phyloP scores from a whole-genome alignment of 495 filamentous ascomycete species.

The Trypethelium eluteriae region DNA sequence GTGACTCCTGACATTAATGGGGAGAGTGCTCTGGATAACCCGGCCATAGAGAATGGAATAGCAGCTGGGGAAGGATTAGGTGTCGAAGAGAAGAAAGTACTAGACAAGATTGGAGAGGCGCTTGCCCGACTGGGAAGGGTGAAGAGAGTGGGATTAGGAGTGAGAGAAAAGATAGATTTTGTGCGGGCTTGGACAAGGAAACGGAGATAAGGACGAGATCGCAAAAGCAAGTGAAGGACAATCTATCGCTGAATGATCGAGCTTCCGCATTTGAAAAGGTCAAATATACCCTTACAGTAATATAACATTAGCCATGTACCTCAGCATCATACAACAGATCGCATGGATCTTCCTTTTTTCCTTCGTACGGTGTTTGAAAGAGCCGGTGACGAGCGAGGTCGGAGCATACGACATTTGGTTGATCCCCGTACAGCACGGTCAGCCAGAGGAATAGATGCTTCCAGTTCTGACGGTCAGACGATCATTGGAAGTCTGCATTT shows the following conservation, averaged over 20 bases:
- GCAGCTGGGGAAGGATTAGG: constrained; percentile 39
- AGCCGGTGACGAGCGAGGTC: too few species aligned
- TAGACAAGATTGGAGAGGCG: constrained; percentile 73
- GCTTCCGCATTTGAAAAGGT: not conserved
- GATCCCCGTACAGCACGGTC: too few species aligned
- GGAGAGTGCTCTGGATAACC: not conserved
- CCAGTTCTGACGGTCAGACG: too few species aligned
- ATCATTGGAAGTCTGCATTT: too few species aligned
- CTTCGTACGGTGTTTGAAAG: too few species aligned
- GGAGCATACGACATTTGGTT: too few species aligned
- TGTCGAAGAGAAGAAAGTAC: constrained; percentile 50
- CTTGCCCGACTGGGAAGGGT: constrained; percentile 82
- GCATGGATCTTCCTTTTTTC: too few species aligned
- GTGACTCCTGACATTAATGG: not conserved
- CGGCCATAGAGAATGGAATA: constrained; percentile 18
- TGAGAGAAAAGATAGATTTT: constrained; percentile 77
- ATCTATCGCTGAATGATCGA: not conserved
- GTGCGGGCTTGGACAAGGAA: constrained; percentile 50
- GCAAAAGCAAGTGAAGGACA: not conserved
- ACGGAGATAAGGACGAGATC: constrained; percentile 11
- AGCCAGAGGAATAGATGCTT: too few species aligned
- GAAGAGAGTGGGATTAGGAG: constrained; percentile 79
- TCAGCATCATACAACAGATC: too few species aligned
- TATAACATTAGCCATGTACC: too few species aligned
- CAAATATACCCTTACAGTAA: too few species aligned